Evolutionary conservation across 2,329 filamentous ascomycete species (phyloP).

Genomic region (Aspergillus sojae): DNA sequence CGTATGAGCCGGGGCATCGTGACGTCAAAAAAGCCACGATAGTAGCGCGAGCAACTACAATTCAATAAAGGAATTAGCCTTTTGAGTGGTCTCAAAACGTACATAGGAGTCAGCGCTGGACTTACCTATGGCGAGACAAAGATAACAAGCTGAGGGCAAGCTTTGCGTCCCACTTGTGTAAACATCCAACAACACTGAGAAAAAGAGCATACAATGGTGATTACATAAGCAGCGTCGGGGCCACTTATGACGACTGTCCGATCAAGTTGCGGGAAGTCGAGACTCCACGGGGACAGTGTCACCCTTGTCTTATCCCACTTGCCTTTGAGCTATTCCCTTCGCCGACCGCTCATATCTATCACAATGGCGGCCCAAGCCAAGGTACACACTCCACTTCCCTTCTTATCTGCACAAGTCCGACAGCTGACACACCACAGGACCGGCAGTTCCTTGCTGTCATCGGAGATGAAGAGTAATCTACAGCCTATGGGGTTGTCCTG

Average conservation of each 20-base stretch:
- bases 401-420: not conserved
- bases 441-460: conserved; percentile 97
- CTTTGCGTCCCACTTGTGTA: conserved; percentile 17
- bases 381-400: conserved; percentile 30
- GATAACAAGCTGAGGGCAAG: conserved; percentile 6
- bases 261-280: conserved; percentile 6
- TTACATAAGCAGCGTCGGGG: conserved; percentile 23
- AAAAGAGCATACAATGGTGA: conserved; percentile 13
- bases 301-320: not conserved
- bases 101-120: not conserved
- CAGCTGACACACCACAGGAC: conserved; percentile 57
- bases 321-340: not conserved
- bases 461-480: conserved; percentile 79
- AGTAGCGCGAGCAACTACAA: not conserved
- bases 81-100: not conserved
- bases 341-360: conserved; percentile 2
- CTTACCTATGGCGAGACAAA: not conserved
- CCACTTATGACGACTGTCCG: conserved; percentile 20
- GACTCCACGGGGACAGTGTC: conserved; percentile 12
- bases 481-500: not conserved
- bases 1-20: conserved; percentile 82
- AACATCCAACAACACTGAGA: conserved; percentile 13
- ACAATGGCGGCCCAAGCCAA: conserved; percentile 65
- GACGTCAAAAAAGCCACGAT: conserved; percentile 23
- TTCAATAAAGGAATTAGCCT: not conserved